phyloP scores from a whole-genome alignment of 257 asterid species.

The Rehmannia glutinosa region DNA sequence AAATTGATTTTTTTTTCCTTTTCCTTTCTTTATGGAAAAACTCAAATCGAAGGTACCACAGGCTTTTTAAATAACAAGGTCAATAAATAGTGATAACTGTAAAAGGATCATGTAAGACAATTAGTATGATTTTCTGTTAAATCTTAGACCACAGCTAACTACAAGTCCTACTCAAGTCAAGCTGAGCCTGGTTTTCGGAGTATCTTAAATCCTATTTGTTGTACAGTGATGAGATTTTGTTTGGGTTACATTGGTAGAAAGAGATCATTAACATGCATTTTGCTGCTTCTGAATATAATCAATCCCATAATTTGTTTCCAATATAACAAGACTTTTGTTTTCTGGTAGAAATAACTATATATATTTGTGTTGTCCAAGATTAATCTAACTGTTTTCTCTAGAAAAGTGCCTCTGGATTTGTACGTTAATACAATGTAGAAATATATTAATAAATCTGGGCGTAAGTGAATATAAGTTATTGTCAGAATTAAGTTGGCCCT shows the following conservation, averaged over 20 bases:
- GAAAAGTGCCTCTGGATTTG: no score
- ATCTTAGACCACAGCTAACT: neutral
- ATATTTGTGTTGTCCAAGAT: no score
- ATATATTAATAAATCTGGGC: no score
- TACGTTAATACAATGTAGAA: no score
- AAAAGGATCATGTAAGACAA: neutral
- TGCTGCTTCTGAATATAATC: no score
- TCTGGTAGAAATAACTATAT: no score
- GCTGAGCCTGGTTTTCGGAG: slow-evolving; percentile 9
- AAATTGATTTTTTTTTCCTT: neutral
- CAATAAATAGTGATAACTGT: neutral
- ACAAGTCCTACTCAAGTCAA: no score
- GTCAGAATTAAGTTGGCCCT: no score
- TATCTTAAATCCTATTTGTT: neutral
- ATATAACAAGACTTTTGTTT: no score
- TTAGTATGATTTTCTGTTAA: neutral
- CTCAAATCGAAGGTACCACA: neutral
- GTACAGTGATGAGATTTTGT: neutral
- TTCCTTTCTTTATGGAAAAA: neutral
- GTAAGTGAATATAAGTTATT: no score
- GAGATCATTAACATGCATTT: neutral
- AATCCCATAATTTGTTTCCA: no score
- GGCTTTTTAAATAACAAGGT: neutral
- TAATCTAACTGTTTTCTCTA: no score
- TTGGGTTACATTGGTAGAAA: neutral